Evolutionary conservation across 305 asterid genomes (phyloP), one percentile per base, ranked within the genome.

Genomic region (Fraxinus dipetala): DNA sequence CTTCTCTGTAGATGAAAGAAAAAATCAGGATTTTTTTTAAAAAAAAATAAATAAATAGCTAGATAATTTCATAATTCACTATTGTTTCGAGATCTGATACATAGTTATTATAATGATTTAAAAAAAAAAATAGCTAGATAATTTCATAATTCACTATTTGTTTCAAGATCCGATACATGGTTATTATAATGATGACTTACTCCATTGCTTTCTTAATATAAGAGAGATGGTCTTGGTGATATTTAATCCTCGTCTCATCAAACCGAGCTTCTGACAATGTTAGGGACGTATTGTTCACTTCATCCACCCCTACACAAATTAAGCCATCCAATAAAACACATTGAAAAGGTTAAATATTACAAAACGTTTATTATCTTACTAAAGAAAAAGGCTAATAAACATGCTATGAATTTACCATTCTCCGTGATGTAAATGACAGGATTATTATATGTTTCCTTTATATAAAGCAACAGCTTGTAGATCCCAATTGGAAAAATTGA

Each of bases 371-470:
- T 10, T 9, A 40, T 9, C 30, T 4, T 6, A n/a, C 2, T 56
- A 56, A 3, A 14, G 65, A 56, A 22, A 61, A 63, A 26, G 1
- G 9, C 2, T n/a, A 18, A 59, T 20, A 59, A 6, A 18, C 13
- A 18, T 5, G 13, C 10, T n/a, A 18, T 8, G 0, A 1, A 20
- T 22, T 18, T 79, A 82, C 85, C 88, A 54, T 85, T 85, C 75
- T 85, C 85, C 7, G 88, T 82, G 4, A 85, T 75, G 77, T 82
- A 82, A 79, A 85, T 75, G 22, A 36, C 18, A 5, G 10, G 48
- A 1, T 18, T 40, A 26, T 77, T 56, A 63, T 78, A 81, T 0
- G 77, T 56, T 0, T 14, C 2, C 24, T 84, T 72, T 24, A 81
- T 0, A 0, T 73, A 1, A 35, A 32, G 43, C 78, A 85, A 20